A percentile compares a stretch with the other conserved stretches of the same genome.
Conservation (phyloP, 495 filamentous ascomycete species). For the Immersiella caudata region DNA sequence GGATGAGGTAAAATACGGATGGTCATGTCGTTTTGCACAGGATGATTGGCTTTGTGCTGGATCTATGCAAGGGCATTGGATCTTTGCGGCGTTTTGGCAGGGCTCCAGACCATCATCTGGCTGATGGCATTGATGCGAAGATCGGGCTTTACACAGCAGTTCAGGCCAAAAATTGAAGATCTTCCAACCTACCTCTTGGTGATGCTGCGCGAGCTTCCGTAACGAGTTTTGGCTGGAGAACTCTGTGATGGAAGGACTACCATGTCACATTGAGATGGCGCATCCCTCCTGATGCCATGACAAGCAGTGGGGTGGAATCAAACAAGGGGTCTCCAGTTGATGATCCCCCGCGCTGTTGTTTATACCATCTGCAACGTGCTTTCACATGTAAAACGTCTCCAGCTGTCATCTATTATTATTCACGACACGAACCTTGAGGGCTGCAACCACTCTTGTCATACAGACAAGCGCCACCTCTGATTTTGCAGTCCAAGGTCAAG, state of each 20-base stretch:
- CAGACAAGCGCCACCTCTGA: too few species aligned
- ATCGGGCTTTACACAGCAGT: neutral
- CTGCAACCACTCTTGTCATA: too few species aligned
- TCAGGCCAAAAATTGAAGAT: neutral
- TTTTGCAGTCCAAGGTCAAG: too few species aligned
- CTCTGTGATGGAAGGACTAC: neutral
- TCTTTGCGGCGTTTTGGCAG: conserved; percentile 7
- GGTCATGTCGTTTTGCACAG: conserved; percentile 1
- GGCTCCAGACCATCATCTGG: neutral
- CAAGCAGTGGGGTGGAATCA: too few species aligned
- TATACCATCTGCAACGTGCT: too few species aligned
- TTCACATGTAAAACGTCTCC: too few species aligned
- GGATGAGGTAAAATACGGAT: conserved; percentile 1
- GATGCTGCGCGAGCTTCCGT: neutral
- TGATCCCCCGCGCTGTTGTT: too few species aligned
- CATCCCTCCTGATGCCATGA: too few species aligned
- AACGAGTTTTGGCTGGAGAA: neutral
- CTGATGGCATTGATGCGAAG: neutral
- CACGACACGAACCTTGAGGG: too few species aligned
- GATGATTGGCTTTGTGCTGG: conserved; percentile 7
- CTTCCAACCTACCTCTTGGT: neutral
- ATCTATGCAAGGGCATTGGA: conserved; percentile 6
- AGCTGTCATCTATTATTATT: too few species aligned
- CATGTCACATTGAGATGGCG: neutral
- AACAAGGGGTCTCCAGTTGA: too few species aligned